Evolutionary conservation across 2,329 filamentous ascomycete genomes (phyloP).

Genomic region (Epichloe sp.): DNA sequence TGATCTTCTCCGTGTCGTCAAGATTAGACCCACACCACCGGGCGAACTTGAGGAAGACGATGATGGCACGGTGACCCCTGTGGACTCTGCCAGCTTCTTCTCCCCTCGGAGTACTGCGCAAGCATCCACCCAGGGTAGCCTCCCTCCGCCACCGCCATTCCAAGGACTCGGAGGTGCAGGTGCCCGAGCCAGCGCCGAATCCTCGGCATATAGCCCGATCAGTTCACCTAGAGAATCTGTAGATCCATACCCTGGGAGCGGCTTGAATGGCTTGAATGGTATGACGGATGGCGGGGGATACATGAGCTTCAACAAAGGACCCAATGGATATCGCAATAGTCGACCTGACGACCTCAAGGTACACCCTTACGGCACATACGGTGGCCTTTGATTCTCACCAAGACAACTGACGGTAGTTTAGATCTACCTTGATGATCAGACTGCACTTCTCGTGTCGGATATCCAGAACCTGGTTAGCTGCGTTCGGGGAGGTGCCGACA

Average conservation of each 20-base stretch:
- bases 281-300: conserved; percentile 27
- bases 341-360: conserved; percentile 38
- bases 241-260: conserved; percentile 26
- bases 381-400: conserved; percentile 6
- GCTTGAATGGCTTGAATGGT: conserved; percentile 18
- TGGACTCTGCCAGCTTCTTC: conserved; percentile 58
- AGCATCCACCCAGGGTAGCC: conserved; percentile 22
- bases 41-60: conserved; percentile 70
- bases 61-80: conserved; percentile 50
- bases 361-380: conserved; percentile 9
- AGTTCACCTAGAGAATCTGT: conserved; percentile 52
- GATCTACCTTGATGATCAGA: conserved; percentile 75
- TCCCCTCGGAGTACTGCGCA: conserved; percentile 37
- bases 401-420: conserved; percentile 18
- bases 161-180: conserved; percentile 40
- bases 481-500: conserved; percentile 51
- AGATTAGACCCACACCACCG: conserved; percentile 64
- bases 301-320: conserved; percentile 20
- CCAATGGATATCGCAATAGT: conserved; percentile 29
- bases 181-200: conserved; percentile 48
- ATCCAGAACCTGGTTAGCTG: conserved; percentile 70
- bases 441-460: conserved; percentile 61
- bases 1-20: conserved; percentile 70
- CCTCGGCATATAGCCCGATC: conserved; percentile 62
- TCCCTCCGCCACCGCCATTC: conserved; percentile 42